Conservation (phyloP, 2,329 filamentous ascomycete genomes). For the Neospermospora avenae region DNA sequence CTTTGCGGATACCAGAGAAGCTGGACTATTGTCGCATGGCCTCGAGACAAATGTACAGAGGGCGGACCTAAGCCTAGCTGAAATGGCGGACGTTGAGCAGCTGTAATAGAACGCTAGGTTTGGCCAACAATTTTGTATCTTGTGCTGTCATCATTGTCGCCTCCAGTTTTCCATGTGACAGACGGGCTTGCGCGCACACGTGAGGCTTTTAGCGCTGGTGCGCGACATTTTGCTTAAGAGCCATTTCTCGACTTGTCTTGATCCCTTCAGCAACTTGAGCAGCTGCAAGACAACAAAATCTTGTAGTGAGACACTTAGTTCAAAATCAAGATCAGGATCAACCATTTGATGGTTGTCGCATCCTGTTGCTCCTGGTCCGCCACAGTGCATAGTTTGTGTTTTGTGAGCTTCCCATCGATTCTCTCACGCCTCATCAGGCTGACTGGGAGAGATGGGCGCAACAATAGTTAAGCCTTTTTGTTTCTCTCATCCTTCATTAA, state of each 20-base stretch:
- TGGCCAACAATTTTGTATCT: slow-evolving; percentile 1
- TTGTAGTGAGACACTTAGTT: too few species aligned
- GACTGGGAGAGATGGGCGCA: background rate
- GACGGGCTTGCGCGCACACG: too few species aligned
- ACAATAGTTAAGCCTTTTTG: background rate
- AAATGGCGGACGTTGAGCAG: background rate
- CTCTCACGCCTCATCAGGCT: background rate
- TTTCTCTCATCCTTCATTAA: background rate
- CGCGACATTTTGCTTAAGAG: too few species aligned
- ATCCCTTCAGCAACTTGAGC: too few species aligned
- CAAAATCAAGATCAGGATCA: too few species aligned
- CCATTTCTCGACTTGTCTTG: too few species aligned
- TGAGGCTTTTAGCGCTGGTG: background rate
- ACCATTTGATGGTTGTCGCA: too few species aligned
- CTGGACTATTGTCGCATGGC: slow-evolving; percentile 12
- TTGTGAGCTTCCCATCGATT: background rate
- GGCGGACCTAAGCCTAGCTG: background rate
- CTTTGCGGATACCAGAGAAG: background rate
- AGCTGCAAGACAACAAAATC: too few species aligned
- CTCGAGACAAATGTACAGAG: background rate
- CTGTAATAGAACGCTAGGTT: background rate
- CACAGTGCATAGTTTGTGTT: background rate
- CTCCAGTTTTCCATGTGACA: background rate
- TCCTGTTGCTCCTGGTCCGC: too few species aligned
- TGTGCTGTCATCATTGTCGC: background rate